These are phyloP conservation scores for Didymosphaeria variabile DNA, from an alignment of 2,329 filamentous ascomycete species.

Conservation along the genomic window DNA sequence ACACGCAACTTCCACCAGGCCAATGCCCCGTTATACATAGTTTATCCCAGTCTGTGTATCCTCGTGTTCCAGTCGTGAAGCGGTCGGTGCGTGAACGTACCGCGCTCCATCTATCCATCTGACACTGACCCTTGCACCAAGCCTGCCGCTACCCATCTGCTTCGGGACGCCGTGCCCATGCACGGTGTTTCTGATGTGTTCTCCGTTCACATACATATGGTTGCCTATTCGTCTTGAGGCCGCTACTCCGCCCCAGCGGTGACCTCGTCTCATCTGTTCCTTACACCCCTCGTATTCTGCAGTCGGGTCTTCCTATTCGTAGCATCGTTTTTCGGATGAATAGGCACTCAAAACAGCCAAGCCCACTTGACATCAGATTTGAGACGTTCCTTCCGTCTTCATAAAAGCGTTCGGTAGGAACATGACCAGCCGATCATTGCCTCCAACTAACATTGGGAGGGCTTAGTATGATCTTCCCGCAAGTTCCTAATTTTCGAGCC, in stretches of 20 bases:
- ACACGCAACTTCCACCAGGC: slow-evolving; percentile 18
- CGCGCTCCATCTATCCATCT: slow-evolving; percentile 6
- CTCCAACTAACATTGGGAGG: too few species aligned
- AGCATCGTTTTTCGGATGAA: slow-evolving; percentile 1
- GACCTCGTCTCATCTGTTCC: slow-evolving; percentile 14
- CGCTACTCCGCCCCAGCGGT: neutral
- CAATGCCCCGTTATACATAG: slow-evolving; percentile 8
- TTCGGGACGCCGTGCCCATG: slow-evolving; percentile 20
- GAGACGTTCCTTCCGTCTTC: neutral
- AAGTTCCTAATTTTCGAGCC: neutral
- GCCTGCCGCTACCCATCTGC: slow-evolving; percentile 6
- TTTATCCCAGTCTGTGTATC: slow-evolving; percentile 1
- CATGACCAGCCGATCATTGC: neutral
- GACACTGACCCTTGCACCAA: slow-evolving; percentile 20
- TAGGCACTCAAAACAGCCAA: neutral
- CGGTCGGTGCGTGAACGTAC: neutral
- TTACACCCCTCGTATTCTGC: neutral
- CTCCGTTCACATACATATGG: slow-evolving; percentile 7
- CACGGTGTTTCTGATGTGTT: slow-evolving; percentile 7
- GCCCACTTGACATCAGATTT: neutral
- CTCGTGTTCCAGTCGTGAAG: slow-evolving; percentile 15
- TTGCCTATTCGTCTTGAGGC: slow-evolving; percentile 14
- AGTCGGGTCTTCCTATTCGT: slow-evolving; percentile 4
- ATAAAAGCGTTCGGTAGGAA: neutral
- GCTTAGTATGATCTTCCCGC: neutral